Evolutionary conservation across 106 monocot species (phyloP), one percentile per base, ranked within the genome.

Genomic region (Agapanthus africanus): DNA sequence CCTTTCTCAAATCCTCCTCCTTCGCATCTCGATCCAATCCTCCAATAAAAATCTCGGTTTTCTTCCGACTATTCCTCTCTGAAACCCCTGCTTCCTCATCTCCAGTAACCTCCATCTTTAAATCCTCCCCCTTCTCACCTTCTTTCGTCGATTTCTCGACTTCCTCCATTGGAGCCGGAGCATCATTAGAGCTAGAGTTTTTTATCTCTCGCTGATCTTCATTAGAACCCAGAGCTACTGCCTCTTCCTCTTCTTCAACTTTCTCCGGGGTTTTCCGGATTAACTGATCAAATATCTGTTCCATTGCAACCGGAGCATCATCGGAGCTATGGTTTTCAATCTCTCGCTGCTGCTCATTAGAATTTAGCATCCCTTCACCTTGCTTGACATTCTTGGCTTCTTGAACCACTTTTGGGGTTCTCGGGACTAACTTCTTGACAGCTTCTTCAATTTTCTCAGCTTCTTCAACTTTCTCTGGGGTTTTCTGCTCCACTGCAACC

Each of bases 41-140:
- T 16, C 91, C 91, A 32, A 95, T 56, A 40, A 95, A 95, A 37
- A 95, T 86, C 77, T 95, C 95, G 25, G 88, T 83, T 65, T 80
- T 95, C 81, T 83, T 85, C 61, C 85, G 67, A 47, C 59, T 78
- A 37, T 61, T 80, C 36, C 81, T 64, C 79, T 91, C 91, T 9
- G 73, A 79, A 34, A 88, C 63, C 49, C 71, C 79, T 23, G 54
- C 75, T 59, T 73, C 66, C 60, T 71, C 67, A 47, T 76, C 76
- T 13, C 50, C 74, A 41, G 47, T 11, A 31, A n/a, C 40, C 39
- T 30, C 59, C 19, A n/a, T n/a, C n/a, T 62, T 57, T 25, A 40
- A 27, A 47, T 49, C 76, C 35, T 49, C 76, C 4, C 39, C n/a
- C 15, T n/a, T 54, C 42, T 68, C 34, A 46, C 46, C 22, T 23